Evolutionary conservation across 306 rosid species (phyloP).

Genomic region (Ormosia emarginata): DNA sequence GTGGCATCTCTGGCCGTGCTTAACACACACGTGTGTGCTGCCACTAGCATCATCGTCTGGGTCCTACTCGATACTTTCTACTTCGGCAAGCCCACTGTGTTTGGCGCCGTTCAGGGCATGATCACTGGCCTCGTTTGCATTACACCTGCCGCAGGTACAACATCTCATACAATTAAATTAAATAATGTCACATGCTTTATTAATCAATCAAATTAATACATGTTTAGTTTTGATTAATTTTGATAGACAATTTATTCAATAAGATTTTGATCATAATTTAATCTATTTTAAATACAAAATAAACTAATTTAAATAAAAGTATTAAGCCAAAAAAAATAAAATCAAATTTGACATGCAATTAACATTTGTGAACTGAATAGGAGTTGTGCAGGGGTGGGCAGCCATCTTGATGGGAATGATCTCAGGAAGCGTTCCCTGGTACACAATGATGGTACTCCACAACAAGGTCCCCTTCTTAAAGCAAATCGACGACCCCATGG

Average conservation of each 20-base stretch:
- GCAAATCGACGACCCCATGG: slow-evolving; percentile 46
- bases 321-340: neutral
- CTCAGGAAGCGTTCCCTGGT: slow-evolving; percentile 52
- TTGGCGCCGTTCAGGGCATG: slow-evolving; percentile 54
- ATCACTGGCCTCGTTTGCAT: slow-evolving; percentile 57
- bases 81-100: slow-evolving; percentile 42
- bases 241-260: too few relatives aligned
- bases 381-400: slow-evolving; percentile 60
- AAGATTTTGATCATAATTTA: too few relatives aligned
- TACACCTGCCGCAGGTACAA: slow-evolving; percentile 46
- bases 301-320: too few relatives aligned
- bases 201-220: neutral
- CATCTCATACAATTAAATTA: neutral
- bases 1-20: slow-evolving; percentile 46
- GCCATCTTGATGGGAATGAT: slow-evolving; percentile 50
- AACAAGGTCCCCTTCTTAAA: slow-evolving; percentile 25
- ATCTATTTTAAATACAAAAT: too few relatives aligned
- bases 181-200: neutral
- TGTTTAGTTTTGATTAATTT: too few relatives aligned
- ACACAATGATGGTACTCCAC: slow-evolving; percentile 52
- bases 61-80: slow-evolving; percentile 30
- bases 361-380: slow-evolving; percentile 17
- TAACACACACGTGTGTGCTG: slow-evolving; percentile 45
- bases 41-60: slow-evolving; percentile 44
- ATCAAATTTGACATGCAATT: neutral